phyloP scores from a whole-genome alignment of 2,329 filamentous ascomycete species.

The Penicillium polonicum region DNA sequence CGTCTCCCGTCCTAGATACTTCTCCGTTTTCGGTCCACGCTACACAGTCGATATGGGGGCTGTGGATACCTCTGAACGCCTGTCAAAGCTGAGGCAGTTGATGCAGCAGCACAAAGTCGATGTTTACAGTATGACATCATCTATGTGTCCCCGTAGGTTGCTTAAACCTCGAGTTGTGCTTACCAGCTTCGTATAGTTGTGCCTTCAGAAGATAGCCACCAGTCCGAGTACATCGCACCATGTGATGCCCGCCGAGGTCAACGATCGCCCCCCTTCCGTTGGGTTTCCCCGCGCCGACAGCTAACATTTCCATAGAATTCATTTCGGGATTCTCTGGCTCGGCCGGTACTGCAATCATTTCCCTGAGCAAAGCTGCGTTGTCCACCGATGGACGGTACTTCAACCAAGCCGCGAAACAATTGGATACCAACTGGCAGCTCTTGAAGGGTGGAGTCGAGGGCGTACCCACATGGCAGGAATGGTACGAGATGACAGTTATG shows the following conservation, averaged over 20 bases:
- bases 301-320: constrained; percentile 55
- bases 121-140: constrained; percentile 71
- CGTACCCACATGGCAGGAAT: constrained; percentile 96
- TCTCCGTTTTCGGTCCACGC: constrained; percentile 39
- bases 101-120: constrained; percentile 88
- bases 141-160: constrained; percentile 4
- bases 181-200: constrained; percentile 62
- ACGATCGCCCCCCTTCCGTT: constrained; percentile 15
- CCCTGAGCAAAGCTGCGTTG: constrained; percentile 78
- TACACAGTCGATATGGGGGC: constrained; percentile 65
- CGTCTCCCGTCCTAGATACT: constrained; percentile 34
- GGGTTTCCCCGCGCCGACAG: constrained; percentile 7
- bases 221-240: constrained; percentile 96
- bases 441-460: constrained; percentile 92
- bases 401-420: constrained; percentile 88
- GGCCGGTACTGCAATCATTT: constrained; percentile 87
- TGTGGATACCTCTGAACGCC: constrained; percentile 74
- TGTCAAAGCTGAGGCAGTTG: constrained; percentile 73
- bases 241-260: constrained; percentile 81
- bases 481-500: constrained; percentile 52
- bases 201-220: constrained; percentile 94
- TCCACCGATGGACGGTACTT: constrained; percentile 97
- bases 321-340: constrained; percentile 95
- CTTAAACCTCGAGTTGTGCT: constrained; percentile 31
- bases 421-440: constrained; percentile 87